Evolutionary conservation across 2,329 filamentous ascomycete species (phyloP).

Genomic region (Verticillium longisporum): DNA sequence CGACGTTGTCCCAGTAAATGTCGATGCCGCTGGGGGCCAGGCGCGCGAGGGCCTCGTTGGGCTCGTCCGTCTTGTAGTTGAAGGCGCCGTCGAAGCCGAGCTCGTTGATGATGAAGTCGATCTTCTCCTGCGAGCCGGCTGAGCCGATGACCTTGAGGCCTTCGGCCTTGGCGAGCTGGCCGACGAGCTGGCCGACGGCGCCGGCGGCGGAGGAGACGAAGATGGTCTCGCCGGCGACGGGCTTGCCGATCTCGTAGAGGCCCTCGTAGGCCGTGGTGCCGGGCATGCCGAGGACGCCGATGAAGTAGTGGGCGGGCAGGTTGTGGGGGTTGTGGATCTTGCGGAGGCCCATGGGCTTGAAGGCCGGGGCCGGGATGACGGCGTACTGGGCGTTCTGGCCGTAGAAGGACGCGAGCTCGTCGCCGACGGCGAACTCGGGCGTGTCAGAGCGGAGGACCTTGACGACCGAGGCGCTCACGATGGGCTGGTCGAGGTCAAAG

Average conservation of each 20-base stretch:
- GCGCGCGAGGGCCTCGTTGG: slow-evolving; percentile 58
- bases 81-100: slow-evolving; percentile 57
- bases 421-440: slow-evolving; percentile 35
- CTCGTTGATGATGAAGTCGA: slow-evolving; percentile 53
- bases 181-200: slow-evolving; percentile 76
- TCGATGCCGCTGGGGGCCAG: slow-evolving; percentile 74
- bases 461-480: slow-evolving; percentile 57
- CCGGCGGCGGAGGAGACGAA: slow-evolving; percentile 76
- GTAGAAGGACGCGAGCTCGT: slow-evolving; percentile 40
- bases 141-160: slow-evolving; percentile 74
- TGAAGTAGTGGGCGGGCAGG: slow-evolving; percentile 59
- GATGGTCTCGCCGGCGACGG: slow-evolving; percentile 65
- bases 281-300: slow-evolving; percentile 59
- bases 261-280: slow-evolving; percentile 67
- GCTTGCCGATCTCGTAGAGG: slow-evolving; percentile 56
- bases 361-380: slow-evolving; percentile 8
- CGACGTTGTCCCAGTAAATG: slow-evolving; percentile 52
- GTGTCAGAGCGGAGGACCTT: slow-evolving; percentile 66
- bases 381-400: slow-evolving; percentile 61
- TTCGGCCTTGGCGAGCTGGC: slow-evolving; percentile 76
- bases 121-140: slow-evolving; percentile 73
- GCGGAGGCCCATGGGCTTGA: slow-evolving; percentile 6
- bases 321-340: slow-evolving; percentile 60
- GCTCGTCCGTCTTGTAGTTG: slow-evolving; percentile 82
- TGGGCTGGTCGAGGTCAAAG: slow-evolving; percentile 54